Percentiles rank a stretch among this genome's conserved stretches.
phyloP scores from a whole-genome alignment of 1,139 yeast genomes.

The Hanseniaspora uvarum region DNA sequence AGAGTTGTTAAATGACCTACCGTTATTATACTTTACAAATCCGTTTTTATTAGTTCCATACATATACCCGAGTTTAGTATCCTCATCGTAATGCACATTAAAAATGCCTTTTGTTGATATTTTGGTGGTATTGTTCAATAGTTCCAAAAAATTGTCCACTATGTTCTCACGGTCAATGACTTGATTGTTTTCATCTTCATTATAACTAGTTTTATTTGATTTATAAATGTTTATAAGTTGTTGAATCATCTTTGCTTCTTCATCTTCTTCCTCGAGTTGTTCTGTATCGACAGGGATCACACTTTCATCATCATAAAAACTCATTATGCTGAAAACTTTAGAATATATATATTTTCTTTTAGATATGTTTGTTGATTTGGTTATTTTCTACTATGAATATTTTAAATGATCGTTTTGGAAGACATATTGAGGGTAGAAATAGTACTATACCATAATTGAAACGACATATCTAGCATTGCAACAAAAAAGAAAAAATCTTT shows the following conservation, averaged over 20 bases:
- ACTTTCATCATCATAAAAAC: not conserved
- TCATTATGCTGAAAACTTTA: not conserved
- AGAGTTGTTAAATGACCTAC: slow-evolving; percentile 6
- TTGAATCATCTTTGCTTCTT: not conserved
- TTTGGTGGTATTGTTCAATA: not conserved
- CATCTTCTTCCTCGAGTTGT: not conserved
- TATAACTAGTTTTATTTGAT: not conserved
- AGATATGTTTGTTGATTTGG: no score
- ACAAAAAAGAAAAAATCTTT: no score
- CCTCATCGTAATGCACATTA: not conserved
- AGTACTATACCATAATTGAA: no score
- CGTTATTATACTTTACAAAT: slow-evolving; percentile 13
- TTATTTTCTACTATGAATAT: no score
- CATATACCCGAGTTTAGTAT: not conserved
- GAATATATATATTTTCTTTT: not conserved
- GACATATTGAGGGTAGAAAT: no score
- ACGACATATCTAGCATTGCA: no score
- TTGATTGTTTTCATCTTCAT: not conserved
- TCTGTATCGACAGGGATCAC: not conserved
- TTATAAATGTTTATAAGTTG: not conserved
- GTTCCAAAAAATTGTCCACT: not conserved
- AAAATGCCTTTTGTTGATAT: not conserved
- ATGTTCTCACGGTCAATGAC: slow-evolving; percentile 1
- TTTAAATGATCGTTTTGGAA: no score
- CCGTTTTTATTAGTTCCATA: slow-evolving; percentile 5